These are phyloP conservation scores for Xylariaceae sp. DNA, from an alignment of 2,329 filamentous ascomycete genomes.

Conservation along the genomic window DNA sequence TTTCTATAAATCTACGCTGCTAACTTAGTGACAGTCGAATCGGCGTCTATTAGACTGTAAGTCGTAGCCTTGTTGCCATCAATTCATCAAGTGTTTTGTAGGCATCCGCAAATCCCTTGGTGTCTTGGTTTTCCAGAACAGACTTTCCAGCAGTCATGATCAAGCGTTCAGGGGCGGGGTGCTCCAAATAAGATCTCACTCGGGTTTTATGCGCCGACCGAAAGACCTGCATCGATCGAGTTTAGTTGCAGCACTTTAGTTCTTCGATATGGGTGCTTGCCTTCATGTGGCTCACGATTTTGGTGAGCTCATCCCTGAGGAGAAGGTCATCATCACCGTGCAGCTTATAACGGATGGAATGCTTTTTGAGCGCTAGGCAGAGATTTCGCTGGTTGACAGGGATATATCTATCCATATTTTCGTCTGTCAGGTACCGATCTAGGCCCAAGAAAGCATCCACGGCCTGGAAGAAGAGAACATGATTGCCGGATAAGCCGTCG, in stretches of 20 bases:
- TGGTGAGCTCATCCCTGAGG: slow-evolving; percentile 36
- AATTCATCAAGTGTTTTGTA: neutral
- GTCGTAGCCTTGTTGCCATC: neutral
- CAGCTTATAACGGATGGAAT: slow-evolving; percentile 33
- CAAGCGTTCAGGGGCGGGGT: slow-evolving; percentile 43
- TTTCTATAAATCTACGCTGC: too few species aligned
- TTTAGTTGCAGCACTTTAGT: neutral
- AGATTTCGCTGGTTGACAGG: slow-evolving; percentile 39
- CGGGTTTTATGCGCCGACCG: slow-evolving; percentile 42
- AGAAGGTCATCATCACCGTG: slow-evolving; percentile 29
- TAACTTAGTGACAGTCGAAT: too few species aligned
- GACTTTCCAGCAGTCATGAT: slow-evolving; percentile 47
- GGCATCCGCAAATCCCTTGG: neutral
- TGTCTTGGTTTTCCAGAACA: slow-evolving; percentile 18
- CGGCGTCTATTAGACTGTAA: too few species aligned
- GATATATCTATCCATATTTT: slow-evolving; percentile 33
- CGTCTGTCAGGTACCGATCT: slow-evolving; percentile 39
- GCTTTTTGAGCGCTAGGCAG: slow-evolving; percentile 30
- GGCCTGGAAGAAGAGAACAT: slow-evolving; percentile 44
- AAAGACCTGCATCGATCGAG: slow-evolving; percentile 34
- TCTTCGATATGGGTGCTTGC: slow-evolving; percentile 37
- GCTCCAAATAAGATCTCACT: slow-evolving; percentile 39
- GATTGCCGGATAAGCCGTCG: slow-evolving; percentile 47
- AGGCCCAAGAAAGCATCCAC: slow-evolving; percentile 47
- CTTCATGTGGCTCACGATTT: slow-evolving; percentile 43